Base-by-base conservation (phyloP, 306 rosid genomes). In the Luffa aegyptiaca region DNA sequence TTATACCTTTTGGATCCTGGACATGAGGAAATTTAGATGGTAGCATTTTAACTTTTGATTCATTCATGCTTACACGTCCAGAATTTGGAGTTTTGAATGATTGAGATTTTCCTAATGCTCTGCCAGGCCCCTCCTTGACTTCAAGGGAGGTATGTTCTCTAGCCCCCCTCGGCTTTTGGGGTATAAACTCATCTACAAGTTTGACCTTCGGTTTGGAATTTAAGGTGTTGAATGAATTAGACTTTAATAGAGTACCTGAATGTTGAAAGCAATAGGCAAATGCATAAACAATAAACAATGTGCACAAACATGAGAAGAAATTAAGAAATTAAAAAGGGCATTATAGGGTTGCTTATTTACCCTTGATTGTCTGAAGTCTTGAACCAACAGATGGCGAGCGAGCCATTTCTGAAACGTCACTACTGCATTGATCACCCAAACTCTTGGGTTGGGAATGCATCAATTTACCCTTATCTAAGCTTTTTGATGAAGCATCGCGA, bases 1-100 rank as follows among this genome's bases (percentile, higher is more conserved):
- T 92, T 48, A 81, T 37, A 81, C 86, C 92, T 87, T 91, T 94
- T 64, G 82, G 61, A 81, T 91, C 97, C 76, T 84, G 87, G 76
- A 78, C 76, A 74, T 77, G 84, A 76, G 65, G 62, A 83, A 87
- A 49, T 51, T 88, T 92, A 0, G 92, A 44, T 13, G 90, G 66
- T 48, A 87, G 85, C 90, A 86, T 86, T 90, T 90, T 94, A 77
- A 88, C 92, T 86, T 92, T 94, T 77, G 97, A 83, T 55, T 89
- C 97, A 64, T 86, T 39, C 61, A 83, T 82, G 84, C 81, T 85
- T 14, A 84, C 65, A 77, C 90, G 90, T 31, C 94, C 85, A 72
- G 82, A 80, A 83, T 72, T 85, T 0, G 85, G 45, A 57, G 90
- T 83, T 88, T 85, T 94, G 70, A 90, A 94, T 37, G 97, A 94